Percentiles rank a stretch among this genome's conserved stretches.
Conservation (phyloP, 257 asterid genomes). For the Agastache rugosa region DNA sequence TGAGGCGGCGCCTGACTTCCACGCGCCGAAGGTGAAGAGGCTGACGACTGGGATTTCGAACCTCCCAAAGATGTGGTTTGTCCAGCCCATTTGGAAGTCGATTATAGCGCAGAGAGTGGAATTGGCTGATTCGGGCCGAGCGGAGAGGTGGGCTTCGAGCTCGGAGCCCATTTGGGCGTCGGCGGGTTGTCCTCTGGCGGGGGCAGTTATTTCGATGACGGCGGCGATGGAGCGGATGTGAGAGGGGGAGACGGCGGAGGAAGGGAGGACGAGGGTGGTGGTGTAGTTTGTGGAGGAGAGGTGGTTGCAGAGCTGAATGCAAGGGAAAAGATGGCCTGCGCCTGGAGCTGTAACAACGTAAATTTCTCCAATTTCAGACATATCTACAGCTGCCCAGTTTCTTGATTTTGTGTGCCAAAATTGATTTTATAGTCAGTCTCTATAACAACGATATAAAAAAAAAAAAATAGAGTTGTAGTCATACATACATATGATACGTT, state of each 20-base stretch:
- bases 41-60: slow-evolving; percentile 40
- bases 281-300: slow-evolving; percentile 37
- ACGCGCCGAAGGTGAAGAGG: slow-evolving; percentile 48
- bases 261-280: slow-evolving; percentile 48
- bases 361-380: slow-evolving; percentile 45
- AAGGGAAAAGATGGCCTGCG: slow-evolving; percentile 58
- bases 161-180: slow-evolving; percentile 36
- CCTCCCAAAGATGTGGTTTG: slow-evolving; percentile 42
- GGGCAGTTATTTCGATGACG: slow-evolving; percentile 26
- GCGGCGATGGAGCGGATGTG: slow-evolving; percentile 2
- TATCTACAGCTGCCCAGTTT: background rate
- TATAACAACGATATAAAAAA: too few relatives aligned
- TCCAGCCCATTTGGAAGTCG: slow-evolving; percentile 53
- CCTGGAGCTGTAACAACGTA: slow-evolving; percentile 55
- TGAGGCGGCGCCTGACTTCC: slow-evolving; percentile 44
- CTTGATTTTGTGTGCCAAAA: background rate
- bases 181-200: background rate
- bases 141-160: slow-evolving; percentile 37
- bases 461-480: too few relatives aligned
- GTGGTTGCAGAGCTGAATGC: slow-evolving; percentile 51
- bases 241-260: slow-evolving; percentile 27
- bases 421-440: too few relatives aligned
- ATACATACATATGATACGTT: too few relatives aligned
- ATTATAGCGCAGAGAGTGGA: slow-evolving; percentile 43
- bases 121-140: slow-evolving; percentile 19